Evolutionary conservation across 2,329 filamentous ascomycete species (phyloP), one percentile per base, ranked within the genome.

Genomic region (Penicillium sp.): DNA sequence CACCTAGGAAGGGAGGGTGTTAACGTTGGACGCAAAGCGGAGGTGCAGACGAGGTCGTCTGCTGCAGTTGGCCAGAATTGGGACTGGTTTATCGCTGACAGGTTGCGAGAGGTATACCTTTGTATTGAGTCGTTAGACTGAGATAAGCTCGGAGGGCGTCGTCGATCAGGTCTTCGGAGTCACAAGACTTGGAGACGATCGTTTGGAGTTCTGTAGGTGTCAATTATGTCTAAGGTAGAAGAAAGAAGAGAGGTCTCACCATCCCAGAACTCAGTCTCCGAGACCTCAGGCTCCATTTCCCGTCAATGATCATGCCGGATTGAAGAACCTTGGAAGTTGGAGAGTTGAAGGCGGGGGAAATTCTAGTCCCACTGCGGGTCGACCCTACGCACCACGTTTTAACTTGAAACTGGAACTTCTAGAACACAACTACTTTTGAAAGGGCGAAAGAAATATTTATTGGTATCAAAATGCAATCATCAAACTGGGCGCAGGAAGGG

Each of bases 251-350:
- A 38, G 31, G 54, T 24, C 82, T 72, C 73, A 96, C 92, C 89
- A 75, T 87, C 82, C 93, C 92, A 97, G 78, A 96, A 92, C 76
- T 91, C 90, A 74, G 85, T 87, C 75, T 92, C 88, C 74, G 81
- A 82, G 68, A 83, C 82, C 75, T 92, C 88, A 76, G 85, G 83
- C 77, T 89, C 77, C 84, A 87, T 87, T 73, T 74, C 75, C 76
- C 71, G 61, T 61, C 65, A 64, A 65, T 67, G 69, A 62, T 70
- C 72, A 72, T 72, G 34, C 65, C 69, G 50, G 56, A 24, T 50
- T 39, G 54, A 57, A 56, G 60, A 59, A 57, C 58, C 63, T 61
- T 55, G 61, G 64, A 46, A 50, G 46, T 53, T 49, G 34, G 49
- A 45, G 51, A 27, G 24, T 27, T 27, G 24, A 27, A 27, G 46